Evolutionary conservation across 208 protist genomes (phyloP), one percentile per base, ranked within the genome.

Genomic region (Trypanosoma platydactyli): DNA sequence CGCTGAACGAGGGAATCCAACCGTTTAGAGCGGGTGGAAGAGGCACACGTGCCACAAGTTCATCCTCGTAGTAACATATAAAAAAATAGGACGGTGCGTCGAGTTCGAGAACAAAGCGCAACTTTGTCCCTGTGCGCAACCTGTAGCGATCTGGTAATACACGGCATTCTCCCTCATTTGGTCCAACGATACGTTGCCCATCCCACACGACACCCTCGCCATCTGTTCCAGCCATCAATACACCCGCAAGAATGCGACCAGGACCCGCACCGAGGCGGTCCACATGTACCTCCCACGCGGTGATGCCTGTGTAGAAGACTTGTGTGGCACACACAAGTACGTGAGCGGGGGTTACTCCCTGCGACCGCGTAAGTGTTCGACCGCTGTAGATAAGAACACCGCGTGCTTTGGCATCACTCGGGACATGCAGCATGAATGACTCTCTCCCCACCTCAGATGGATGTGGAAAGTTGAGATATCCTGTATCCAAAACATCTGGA

Each of bases 121-220:
- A 56, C 5, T 46, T 70, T 4, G 64, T 62, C 16, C 71, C 71
- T 6, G 54, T 46, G 13, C 65, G 64, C 1, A 63, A 46, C 16
- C 27, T 27, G 24, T 59, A 76, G 24, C 52, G 22, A 1, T 71
- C 64, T 16, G 69, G 48, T 25, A 68, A 35, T 24, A 38, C 20
- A 7, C 60, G 68, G 25, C 58, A 67, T 50, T 79, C 64, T 1
- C 68, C 73, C 38, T 68, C 68, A 51, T 51, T 58, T 1, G 73
- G 73, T 0, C 73, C 73, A 16, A 79, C 61, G 52, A 79, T 71
- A n/a, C 68, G 68, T 12, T 61, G 60, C 2, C 73, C 73, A 61
- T 79, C 73, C 66, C 73, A 79, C 35, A 79, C 73, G 27, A 79
- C 68, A 1, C 73, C 73, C 51, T 72, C 67, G 22, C 73, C 73